phyloP scores from a whole-genome alignment of 83 land plant genomes.

The Larix sibirica region DNA sequence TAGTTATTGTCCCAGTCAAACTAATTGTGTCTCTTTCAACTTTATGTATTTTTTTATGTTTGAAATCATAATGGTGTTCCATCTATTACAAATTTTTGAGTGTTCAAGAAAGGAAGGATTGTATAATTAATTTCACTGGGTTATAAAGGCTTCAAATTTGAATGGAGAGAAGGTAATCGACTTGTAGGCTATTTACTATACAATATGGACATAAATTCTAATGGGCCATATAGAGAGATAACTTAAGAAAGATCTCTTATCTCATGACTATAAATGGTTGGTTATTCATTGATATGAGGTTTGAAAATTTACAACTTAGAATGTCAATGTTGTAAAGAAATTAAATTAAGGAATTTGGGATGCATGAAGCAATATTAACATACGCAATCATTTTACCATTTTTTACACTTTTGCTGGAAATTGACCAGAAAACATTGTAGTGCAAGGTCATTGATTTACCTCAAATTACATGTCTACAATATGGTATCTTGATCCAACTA shows the following conservation, averaged over 20 bases:
- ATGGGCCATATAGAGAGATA: too few species aligned
- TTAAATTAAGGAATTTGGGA: background rate
- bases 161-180: too few species aligned
- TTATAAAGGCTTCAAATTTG: too few species aligned
- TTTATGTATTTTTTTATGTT: background rate
- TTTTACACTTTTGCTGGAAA: background rate
- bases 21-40: too few species aligned
- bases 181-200: too few species aligned
- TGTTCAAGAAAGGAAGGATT: too few species aligned
- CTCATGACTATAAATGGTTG: too few species aligned
- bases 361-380: background rate
- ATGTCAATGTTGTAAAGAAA: background rate
- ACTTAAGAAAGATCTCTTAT: too few species aligned
- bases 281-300: background rate
- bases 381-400: background rate
- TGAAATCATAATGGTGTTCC: background rate
- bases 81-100: too few species aligned
- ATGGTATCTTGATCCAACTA: constrained; percentile 84
- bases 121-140: too few species aligned
- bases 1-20: background rate
- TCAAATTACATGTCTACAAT: constrained; percentile 90
- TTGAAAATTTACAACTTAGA: background rate
- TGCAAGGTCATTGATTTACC: constrained; percentile 35
- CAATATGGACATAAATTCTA: too few species aligned
- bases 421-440: background rate